These are phyloP conservation scores for Magnusiomyces paraingens DNA, from an alignment of 1,139 yeast species.

Conservation along the genomic window DNA sequence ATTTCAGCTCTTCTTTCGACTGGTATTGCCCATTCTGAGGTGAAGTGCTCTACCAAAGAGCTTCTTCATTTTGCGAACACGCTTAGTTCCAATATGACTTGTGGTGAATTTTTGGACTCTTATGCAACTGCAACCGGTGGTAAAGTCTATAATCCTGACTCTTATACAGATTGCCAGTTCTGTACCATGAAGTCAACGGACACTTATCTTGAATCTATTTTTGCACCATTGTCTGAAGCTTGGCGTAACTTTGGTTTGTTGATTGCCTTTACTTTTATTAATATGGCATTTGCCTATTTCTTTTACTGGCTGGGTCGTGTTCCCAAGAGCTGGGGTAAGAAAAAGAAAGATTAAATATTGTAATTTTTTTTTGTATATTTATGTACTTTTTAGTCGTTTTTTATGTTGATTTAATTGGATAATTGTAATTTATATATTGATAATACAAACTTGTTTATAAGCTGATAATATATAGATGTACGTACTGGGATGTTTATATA, in stretches of 20 bases:
- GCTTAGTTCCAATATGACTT: slow-evolving; percentile 39
- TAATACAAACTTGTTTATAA: background rate
- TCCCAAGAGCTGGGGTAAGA: slow-evolving; percentile 35
- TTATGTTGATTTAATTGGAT: background rate
- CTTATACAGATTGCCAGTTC: slow-evolving; percentile 50
- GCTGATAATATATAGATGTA: background rate
- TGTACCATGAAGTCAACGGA: slow-evolving; percentile 52
- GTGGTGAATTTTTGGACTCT: slow-evolving; percentile 45
- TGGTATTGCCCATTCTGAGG: slow-evolving; percentile 49
- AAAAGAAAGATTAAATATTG: background rate
- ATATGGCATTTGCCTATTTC: slow-evolving; percentile 45
- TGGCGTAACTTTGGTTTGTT: slow-evolving; percentile 60
- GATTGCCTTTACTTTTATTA: slow-evolving; percentile 46
- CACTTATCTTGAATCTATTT: slow-evolving; percentile 42
- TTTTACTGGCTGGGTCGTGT: slow-evolving; percentile 77
- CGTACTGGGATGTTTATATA: background rate
- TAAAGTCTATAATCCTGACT: slow-evolving; percentile 47
- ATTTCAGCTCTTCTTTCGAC: slow-evolving; percentile 50
- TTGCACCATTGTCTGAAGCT: slow-evolving; percentile 41
- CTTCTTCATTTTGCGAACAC: slow-evolving; percentile 51
- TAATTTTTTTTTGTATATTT: background rate
- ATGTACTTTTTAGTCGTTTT: background rate
- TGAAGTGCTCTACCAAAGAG: slow-evolving; percentile 50
- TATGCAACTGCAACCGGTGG: slow-evolving; percentile 43
- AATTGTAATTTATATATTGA: background rate